Conservation (phyloP, 345 rosid species). For the Rhodomyrtus tomentosa region DNA sequence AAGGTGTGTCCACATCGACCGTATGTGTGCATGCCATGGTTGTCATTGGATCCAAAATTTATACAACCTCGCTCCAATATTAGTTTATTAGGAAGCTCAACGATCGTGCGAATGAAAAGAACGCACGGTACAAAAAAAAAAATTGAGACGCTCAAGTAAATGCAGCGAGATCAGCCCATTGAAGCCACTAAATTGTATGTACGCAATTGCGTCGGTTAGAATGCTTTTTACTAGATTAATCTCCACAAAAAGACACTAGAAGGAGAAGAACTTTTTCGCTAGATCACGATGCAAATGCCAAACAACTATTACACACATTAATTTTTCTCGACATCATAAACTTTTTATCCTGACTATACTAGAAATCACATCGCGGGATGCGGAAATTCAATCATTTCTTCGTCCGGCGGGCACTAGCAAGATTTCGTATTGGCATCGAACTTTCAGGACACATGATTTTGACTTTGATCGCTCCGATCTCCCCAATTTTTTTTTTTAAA, state of each 20-base stretch:
- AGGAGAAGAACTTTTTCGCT: too few species aligned
- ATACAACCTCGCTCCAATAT: not conserved
- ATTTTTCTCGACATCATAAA: too few species aligned
- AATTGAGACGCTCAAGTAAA: not conserved
- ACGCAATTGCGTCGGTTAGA: too few species aligned
- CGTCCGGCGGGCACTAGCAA: rapidly evolving
- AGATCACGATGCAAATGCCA: too few species aligned
- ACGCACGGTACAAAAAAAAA: not conserved
- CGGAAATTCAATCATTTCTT: not conserved
- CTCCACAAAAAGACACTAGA: too few species aligned
- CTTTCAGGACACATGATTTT: not conserved
- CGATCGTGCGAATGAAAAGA: not conserved
- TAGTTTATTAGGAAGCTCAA: not conserved
- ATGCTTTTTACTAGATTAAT: too few species aligned
- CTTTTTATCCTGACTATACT: too few species aligned
- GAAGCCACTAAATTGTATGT: too few species aligned
- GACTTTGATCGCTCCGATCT: not conserved
- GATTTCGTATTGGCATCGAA: not conserved
- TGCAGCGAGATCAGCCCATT: too few species aligned
- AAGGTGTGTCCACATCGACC: not conserved
- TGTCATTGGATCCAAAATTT: not conserved
- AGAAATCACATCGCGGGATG: rapidly evolving
- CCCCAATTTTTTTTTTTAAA: not conserved
- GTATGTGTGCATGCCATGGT: not conserved
- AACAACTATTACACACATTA: too few species aligned